Evolutionary conservation across 345 rosid genomes (phyloP).

Genomic region (Euphorbia pulcherrima): DNA sequence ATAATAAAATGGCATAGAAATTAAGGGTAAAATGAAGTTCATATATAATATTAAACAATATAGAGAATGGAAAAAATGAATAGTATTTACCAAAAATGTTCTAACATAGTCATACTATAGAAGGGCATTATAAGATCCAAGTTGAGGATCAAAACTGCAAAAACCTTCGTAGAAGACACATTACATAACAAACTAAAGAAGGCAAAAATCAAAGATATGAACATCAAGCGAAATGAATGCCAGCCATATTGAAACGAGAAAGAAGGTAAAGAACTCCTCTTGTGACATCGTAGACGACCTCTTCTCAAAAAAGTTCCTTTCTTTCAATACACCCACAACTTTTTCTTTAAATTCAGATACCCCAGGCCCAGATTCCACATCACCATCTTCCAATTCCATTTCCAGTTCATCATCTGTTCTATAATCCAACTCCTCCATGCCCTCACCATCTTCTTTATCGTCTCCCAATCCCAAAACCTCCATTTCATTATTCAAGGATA

Average conservation of each 20-base stretch:
- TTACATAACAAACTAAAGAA: background rate
- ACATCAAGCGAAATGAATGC: conserved; percentile 63
- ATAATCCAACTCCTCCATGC: conserved; percentile 55
- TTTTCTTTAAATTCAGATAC: conserved; percentile 64
- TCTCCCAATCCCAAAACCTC: conserved; percentile 30
- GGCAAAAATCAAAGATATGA: background rate
- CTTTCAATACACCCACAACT: conserved; percentile 58
- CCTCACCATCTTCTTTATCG: conserved; percentile 38
- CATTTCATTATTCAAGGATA: conserved; percentile 21
- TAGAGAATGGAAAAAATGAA: too few species aligned
- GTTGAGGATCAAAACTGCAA: conserved; percentile 11
- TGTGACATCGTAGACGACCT: conserved; percentile 73
- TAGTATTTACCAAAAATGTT: background rate
- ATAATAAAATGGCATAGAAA: too few species aligned
- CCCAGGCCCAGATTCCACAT: conserved; percentile 42
- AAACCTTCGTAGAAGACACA: background rate
- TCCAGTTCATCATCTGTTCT: conserved; percentile 45
- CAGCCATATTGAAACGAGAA: conserved; percentile 78
- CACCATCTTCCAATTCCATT: conserved; percentile 46
- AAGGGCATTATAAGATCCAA: background rate
- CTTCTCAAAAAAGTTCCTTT: conserved; percentile 67
- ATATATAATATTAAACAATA: too few species aligned
- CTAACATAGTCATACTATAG: background rate
- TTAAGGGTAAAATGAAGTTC: too few species aligned
- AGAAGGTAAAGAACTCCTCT: conserved; percentile 78